Percentiles rank a stretch among this genome's conserved stretches.
Evolutionary conservation across 441 rosid genomes (phyloP).

Genomic region (Melianthus villosus): DNA sequence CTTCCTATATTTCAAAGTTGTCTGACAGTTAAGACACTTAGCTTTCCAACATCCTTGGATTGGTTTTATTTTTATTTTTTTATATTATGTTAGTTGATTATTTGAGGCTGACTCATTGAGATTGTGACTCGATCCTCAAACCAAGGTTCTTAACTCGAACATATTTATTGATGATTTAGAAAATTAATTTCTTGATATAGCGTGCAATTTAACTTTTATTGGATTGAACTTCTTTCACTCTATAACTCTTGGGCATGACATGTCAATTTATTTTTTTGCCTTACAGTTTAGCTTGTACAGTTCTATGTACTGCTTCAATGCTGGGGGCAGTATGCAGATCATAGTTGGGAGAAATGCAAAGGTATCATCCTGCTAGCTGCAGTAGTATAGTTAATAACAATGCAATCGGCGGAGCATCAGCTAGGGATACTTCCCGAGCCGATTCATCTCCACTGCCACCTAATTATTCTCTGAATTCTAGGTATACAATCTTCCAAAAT

Average conservation of each 20-base stretch:
- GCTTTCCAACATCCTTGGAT: too few relatives aligned
- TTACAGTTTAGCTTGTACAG: constrained; percentile 27
- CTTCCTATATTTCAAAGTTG: too few relatives aligned
- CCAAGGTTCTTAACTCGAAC: too few relatives aligned
- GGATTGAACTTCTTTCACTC: neutral
- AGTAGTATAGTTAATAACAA: constrained; percentile 86
- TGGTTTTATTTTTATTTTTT: too few relatives aligned
- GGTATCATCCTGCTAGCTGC: constrained; percentile 83
- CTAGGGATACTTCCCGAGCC: constrained; percentile 59
- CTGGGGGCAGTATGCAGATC: constrained; percentile 75
- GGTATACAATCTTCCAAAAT: constrained; percentile 27
- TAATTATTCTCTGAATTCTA: constrained; percentile 46
- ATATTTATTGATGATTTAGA: too few relatives aligned
- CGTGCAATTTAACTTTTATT: neutral
- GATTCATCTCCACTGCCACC: constrained; percentile 59
- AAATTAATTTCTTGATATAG: too few relatives aligned
- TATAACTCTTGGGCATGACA: constrained; percentile 3
- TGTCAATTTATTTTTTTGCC: constrained; percentile 2
- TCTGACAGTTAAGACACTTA: too few relatives aligned
- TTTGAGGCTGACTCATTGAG: too few relatives aligned
- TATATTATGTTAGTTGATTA: too few relatives aligned
- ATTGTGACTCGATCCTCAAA: too few relatives aligned
- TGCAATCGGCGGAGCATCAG: constrained; percentile 54
- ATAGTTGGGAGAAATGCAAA: constrained; percentile 92
- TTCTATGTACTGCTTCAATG: constrained; percentile 33